Evolutionary conservation across 768 basidiomycete genomes (phyloP).

Genomic region (Trametes maxima): DNA sequence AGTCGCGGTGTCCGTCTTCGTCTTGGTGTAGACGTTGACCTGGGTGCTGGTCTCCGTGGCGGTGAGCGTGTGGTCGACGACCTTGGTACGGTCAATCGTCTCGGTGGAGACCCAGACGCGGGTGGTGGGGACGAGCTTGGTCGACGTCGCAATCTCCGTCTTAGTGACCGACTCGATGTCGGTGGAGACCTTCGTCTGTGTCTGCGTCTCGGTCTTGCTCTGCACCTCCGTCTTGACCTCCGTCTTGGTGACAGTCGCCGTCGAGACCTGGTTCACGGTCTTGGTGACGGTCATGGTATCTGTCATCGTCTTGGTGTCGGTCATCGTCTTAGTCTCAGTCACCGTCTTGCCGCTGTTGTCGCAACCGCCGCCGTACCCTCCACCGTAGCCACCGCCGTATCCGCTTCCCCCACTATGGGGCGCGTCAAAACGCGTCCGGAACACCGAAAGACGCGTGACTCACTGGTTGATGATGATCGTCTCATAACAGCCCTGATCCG

Average conservation of each 20-base stretch:
- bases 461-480: conserved; percentile 57
- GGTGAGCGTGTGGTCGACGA: conserved; percentile 59
- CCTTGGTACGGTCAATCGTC: conserved; percentile 54
- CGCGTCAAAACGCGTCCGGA: conserved; percentile 9
- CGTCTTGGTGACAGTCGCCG: conserved; percentile 17
- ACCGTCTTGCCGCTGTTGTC: conserved; percentile 14
- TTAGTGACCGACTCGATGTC: conserved; percentile 39
- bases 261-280: conserved; percentile 22
- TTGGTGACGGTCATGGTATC: conserved; percentile 33
- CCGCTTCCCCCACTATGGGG: conserved; percentile 16
- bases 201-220: conserved; percentile 49
- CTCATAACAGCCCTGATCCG: conserved; percentile 58
- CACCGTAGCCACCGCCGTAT: conserved; percentile 20
- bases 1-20: conserved; percentile 38
- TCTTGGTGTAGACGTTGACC: conserved; percentile 55
- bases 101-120: conserved; percentile 69
- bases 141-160: conserved; percentile 34
- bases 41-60: conserved; percentile 63
- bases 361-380: conserved; percentile 21
- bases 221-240: conserved; percentile 42
- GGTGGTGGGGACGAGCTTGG: conserved; percentile 62
- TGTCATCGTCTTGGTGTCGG: conserved; percentile 40
- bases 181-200: conserved; percentile 30
- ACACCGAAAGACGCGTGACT: conserved; percentile 17
- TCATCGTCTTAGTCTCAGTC: conserved; percentile 42